Percentiles rank a stretch among this genome's conserved stretches.
Evolutionary conservation across 306 rosid species (phyloP).

Genomic region (Oxytropis ochrocephala): DNA sequence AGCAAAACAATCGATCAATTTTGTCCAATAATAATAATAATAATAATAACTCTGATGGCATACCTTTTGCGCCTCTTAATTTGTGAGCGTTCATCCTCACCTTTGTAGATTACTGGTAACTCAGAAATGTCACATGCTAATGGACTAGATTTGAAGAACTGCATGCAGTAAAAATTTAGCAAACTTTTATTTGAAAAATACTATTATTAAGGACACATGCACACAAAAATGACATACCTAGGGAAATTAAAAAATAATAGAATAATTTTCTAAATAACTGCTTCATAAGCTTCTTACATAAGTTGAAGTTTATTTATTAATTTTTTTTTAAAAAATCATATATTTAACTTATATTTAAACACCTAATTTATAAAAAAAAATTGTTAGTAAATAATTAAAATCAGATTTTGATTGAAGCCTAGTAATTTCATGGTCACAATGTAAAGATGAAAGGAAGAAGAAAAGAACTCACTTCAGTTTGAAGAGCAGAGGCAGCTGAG

Average conservation of each 20-base stretch:
- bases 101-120: constrained; percentile 25
- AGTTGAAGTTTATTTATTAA: too few species aligned
- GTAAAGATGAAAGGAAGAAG: background rate
- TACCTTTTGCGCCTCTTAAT: constrained; percentile 31
- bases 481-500: constrained; percentile 33
- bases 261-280: too few species aligned
- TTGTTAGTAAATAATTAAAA: too few species aligned
- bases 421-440: background rate
- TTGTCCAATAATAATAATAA: background rate
- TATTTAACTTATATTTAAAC: too few species aligned
- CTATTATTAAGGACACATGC: too few species aligned
- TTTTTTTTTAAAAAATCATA: too few species aligned
- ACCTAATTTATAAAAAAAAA: too few species aligned
- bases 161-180: background rate
- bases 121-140: constrained; percentile 23
- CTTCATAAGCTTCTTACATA: too few species aligned
- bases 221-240: too few species aligned
- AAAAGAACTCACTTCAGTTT: constrained; percentile 23
- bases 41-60: background rate
- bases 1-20: background rate
- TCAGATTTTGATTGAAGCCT: too few species aligned
- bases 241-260: too few species aligned
- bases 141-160: constrained; percentile 39
- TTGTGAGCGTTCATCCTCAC: constrained; percentile 25
- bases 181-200: background rate